These are phyloP conservation scores for Insectozyma bohioensis DNA, from an alignment of 1,139 yeast genomes.

Conservation along the genomic window DNA sequence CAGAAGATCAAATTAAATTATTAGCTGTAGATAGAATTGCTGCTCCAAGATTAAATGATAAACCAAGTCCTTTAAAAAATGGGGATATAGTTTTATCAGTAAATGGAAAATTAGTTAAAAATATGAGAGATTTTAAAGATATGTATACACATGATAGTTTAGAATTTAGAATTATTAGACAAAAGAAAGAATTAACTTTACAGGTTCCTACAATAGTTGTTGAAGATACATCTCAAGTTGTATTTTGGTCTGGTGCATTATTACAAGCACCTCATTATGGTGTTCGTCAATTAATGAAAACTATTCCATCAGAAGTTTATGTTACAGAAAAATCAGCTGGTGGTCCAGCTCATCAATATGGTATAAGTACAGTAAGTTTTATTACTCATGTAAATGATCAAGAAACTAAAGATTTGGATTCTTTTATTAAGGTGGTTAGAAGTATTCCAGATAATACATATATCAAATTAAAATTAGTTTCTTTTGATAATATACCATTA, in stretches of 20 bases:
- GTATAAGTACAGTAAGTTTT: slow-evolving; percentile 77
- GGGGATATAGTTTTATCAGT: slow-evolving; percentile 79
- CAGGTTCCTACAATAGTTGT: slow-evolving; percentile 64
- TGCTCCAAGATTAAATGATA: slow-evolving; percentile 37
- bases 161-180: slow-evolving; percentile 65
- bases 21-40: slow-evolving; percentile 71
- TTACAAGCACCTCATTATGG: slow-evolving; percentile 55
- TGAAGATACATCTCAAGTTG: slow-evolving; percentile 63
- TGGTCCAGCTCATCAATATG: slow-evolving; percentile 84
- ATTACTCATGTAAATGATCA: slow-evolving; percentile 85
- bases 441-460: slow-evolving; percentile 76
- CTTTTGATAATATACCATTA: slow-evolving; percentile 82
- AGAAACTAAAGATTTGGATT: slow-evolving; percentile 66
- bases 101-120: slow-evolving; percentile 61
- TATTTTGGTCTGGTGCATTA: slow-evolving; percentile 80
- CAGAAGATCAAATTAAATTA: slow-evolving; percentile 67
- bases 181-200: slow-evolving; percentile 47
- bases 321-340: slow-evolving; percentile 72
- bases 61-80: slow-evolving; percentile 38
- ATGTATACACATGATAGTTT: slow-evolving; percentile 48
- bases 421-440: slow-evolving; percentile 63
- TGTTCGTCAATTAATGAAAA: slow-evolving; percentile 65
- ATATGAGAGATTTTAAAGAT: slow-evolving; percentile 64
- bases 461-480: slow-evolving; percentile 75
- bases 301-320: slow-evolving; percentile 80